These are phyloP conservation scores for Scenedesmus sp. DNA, from an alignment of 163 green algal genomes.

Conservation along the genomic window DNA sequence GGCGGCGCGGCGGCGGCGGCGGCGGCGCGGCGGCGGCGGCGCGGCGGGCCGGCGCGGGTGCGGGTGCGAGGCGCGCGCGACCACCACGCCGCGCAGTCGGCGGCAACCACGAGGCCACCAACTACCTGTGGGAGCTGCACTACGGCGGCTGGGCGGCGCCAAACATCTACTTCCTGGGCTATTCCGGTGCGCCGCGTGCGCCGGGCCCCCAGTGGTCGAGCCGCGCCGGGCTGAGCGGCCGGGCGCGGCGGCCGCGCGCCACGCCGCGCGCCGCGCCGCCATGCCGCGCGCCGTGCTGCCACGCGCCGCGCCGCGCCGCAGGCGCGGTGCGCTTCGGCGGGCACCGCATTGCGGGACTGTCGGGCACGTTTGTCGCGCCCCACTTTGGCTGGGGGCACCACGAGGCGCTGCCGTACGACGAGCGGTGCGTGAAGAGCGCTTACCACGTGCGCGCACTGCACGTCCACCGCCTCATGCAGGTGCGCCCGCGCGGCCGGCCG, in stretches of 20 bases:
- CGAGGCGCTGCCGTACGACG: slow-evolving; percentile 88
- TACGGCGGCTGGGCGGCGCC: slow-evolving; percentile 96
- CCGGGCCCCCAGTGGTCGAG: background rate
- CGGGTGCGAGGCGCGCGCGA: background rate
- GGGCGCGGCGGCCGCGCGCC: no score
- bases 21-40: no score
- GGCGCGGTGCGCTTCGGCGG: slow-evolving; percentile 82
- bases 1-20: background rate
- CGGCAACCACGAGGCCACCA: slow-evolving; percentile 98
- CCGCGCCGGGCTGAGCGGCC: background rate
- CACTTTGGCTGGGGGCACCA: slow-evolving; percentile 72
- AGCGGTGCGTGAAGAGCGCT: slow-evolving; percentile 77
- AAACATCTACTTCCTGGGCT: slow-evolving; percentile 97
- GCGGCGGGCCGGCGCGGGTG: background rate
- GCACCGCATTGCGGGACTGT: slow-evolving; percentile 94
- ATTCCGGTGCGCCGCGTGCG: slow-evolving; percentile 69
- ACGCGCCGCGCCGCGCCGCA: background rate
- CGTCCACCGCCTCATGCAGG: slow-evolving; percentile 80
- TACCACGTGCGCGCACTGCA: slow-evolving; percentile 96
- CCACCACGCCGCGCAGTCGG: slow-evolving; percentile 75
- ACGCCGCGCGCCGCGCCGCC: no score
- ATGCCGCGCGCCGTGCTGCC: no score
- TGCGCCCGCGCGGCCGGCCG: background rate
- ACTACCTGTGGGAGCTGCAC: slow-evolving; percentile 97
- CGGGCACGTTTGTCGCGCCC: slow-evolving; percentile 84